phyloP scores from a whole-genome alignment of 768 basidiomycete genomes.

The Suillus decipiens region DNA sequence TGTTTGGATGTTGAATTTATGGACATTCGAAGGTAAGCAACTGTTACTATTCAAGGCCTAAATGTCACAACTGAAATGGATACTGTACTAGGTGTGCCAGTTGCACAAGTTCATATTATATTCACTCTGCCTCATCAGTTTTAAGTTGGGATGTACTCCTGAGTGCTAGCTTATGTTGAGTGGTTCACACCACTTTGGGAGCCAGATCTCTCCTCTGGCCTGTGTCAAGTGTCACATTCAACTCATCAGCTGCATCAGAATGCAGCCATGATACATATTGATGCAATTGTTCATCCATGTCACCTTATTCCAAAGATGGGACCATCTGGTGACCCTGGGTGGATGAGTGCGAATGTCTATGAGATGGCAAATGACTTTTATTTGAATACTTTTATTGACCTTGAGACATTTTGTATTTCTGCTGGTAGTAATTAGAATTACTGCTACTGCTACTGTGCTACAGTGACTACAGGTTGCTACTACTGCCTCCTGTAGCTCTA shows the following conservation, averaged over 20 bases:
- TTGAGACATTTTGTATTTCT: too few relatives aligned
- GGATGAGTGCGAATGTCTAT: not conserved
- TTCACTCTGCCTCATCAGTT: constrained; percentile 16
- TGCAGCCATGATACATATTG: not conserved
- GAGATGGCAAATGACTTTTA: constrained; percentile 3
- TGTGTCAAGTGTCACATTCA: not conserved
- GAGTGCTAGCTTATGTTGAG: constrained; percentile 26
- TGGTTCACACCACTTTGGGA: constrained; percentile 23
- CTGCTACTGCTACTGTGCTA: too few relatives aligned
- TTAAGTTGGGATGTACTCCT: constrained; percentile 3
- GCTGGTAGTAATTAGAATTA: too few relatives aligned
- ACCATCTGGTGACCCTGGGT: not conserved
- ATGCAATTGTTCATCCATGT: not conserved
- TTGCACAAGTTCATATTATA: constrained; percentile 16
- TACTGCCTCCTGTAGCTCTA: too few relatives aligned
- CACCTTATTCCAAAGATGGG: not conserved
- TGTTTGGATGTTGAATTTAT: not conserved
- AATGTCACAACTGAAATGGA: not conserved
- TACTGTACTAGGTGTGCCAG: constrained; percentile 12
- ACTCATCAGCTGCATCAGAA: not conserved
- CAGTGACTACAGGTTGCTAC: too few relatives aligned
- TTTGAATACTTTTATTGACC: constrained; percentile 5
- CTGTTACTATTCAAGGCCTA: not conserved
- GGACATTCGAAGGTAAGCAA: not conserved
- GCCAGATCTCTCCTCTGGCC: not conserved